Percentiles rank a stretch among this genome's conserved stretches.
phyloP scores from a whole-genome alignment of 192 early-diverging fungal species.

The Coemansia asiatica region DNA sequence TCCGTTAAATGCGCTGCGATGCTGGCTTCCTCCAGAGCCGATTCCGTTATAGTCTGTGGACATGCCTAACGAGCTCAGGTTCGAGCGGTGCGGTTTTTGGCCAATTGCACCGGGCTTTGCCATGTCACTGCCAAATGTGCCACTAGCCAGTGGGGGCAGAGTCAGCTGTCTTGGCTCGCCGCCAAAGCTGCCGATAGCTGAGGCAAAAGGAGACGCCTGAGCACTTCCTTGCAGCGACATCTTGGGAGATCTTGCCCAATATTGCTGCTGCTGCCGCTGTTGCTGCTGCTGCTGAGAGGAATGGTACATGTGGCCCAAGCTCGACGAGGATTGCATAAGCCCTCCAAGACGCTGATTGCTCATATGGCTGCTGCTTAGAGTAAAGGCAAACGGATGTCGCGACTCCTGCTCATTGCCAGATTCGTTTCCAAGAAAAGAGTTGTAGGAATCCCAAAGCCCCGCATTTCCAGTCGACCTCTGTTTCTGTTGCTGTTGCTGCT shows the following conservation, averaged over 20 bases:
- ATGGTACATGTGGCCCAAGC: conserved; percentile 15
- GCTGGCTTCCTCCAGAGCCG: conserved; percentile 3
- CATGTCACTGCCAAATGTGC: conserved; percentile 14
- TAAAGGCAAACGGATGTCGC: conserved; percentile 8
- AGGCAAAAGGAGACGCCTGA: conserved; percentile 29
- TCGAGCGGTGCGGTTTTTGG: conserved; percentile 11
- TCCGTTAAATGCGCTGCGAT: conserved; percentile 17
- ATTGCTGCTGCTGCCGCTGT: conserved; percentile 15
- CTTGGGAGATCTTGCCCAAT: conserved; percentile 20
- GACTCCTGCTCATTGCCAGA: conserved; percentile 11
- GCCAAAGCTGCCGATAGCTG: conserved; percentile 21
- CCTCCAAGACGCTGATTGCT: conserved; percentile 4
- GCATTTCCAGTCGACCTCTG: neutral
- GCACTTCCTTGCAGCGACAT: conserved; percentile 10
- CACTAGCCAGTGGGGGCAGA: conserved; percentile 7
- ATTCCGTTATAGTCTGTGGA: neutral
- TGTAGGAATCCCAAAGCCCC: conserved; percentile 33
- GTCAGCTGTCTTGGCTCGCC: conserved; percentile 11
- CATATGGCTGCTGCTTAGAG: conserved; percentile 14
- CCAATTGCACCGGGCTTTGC: conserved; percentile 33
- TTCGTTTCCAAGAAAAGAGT: conserved; percentile 11
- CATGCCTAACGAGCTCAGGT: conserved; percentile 7
- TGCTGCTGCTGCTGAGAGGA: conserved; percentile 1
- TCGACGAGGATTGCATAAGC: conserved; percentile 15
- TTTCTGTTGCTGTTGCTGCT: neutral